phyloP scores from a whole-genome alignment of 768 basidiomycete species.

The Tricholoma bakamatsutake region DNA sequence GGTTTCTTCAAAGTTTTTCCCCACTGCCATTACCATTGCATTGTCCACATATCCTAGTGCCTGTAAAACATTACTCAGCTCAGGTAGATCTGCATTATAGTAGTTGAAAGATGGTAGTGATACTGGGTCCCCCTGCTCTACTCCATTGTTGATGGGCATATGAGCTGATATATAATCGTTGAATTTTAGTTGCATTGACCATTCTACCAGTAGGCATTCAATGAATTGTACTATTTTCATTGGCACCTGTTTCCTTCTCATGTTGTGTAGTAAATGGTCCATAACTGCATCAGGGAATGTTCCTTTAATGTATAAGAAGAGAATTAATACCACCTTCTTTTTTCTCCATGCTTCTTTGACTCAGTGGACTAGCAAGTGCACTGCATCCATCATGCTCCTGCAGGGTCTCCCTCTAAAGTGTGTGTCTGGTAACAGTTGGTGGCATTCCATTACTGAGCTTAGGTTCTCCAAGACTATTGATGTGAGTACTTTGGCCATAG shows the following conservation, averaged over 20 bases:
- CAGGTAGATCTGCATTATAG: conserved; percentile 19
- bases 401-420: not conserved
- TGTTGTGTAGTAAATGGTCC: not conserved
- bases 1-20: too few relatives aligned
- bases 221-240: not conserved
- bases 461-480: not conserved
- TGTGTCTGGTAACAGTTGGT: not conserved
- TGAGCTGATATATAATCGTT: not conserved
- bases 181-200: too few relatives aligned
- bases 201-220: not conserved
- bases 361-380: too few relatives aligned
- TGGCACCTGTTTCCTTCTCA: not conserved
- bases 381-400: too few relatives aligned
- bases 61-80: not conserved
- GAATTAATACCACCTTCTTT: too few relatives aligned
- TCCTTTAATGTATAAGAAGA: not conserved
- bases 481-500: not conserved
- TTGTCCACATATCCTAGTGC: conserved; percentile 3
- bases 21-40: not conserved
- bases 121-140: too few relatives aligned
- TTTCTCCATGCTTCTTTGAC: too few relatives aligned
- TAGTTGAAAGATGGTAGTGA: conserved; percentile 21
- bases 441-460: not conserved
- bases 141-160: conserved; percentile 9
- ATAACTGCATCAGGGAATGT: not conserved